These are phyloP conservation scores for Penicillium manginii DNA, from an alignment of 495 filamentous ascomycete genomes.

Conservation along the genomic window DNA sequence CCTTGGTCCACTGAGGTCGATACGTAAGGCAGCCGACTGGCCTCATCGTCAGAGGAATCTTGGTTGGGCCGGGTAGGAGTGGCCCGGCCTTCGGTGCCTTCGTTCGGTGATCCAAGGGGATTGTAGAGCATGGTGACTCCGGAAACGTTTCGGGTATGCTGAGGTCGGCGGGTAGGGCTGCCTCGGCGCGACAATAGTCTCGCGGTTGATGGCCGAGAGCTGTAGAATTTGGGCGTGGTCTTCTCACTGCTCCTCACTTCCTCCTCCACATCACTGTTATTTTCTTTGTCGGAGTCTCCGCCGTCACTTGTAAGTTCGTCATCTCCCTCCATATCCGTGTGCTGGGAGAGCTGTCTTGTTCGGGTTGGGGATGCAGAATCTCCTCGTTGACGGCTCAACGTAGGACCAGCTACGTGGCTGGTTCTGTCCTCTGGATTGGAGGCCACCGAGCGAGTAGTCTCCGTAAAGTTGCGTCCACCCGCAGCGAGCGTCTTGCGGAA, in stretches of 20 bases:
- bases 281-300: slow-evolving; percentile 54
- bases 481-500: slow-evolving; percentile 36
- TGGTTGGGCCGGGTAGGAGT: slow-evolving; percentile 26
- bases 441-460: slow-evolving; percentile 52
- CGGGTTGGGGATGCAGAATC: slow-evolving; percentile 26
- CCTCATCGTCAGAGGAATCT: slow-evolving; percentile 30
- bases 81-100: slow-evolving; percentile 47
- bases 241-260: slow-evolving; percentile 28
- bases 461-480: slow-evolving; percentile 53
- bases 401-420: slow-evolving; percentile 32
- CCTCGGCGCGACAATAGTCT: slow-evolving; percentile 40
- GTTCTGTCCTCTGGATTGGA: slow-evolving; percentile 62
- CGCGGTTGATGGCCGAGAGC: slow-evolving; percentile 50
- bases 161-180: slow-evolving; percentile 42
- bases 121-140: slow-evolving; percentile 77
- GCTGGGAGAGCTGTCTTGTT: slow-evolving; percentile 47
- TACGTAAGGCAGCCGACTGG: slow-evolving; percentile 14
- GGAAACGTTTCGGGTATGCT: slow-evolving; percentile 63
- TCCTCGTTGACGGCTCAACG: slow-evolving; percentile 34
- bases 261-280: slow-evolving; percentile 23
- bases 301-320: slow-evolving; percentile 87
- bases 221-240: slow-evolving; percentile 46
- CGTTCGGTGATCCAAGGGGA: slow-evolving; percentile 47
- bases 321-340: slow-evolving; percentile 83
- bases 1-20: slow-evolving; percentile 33